Conservation (phyloP, 2,329 filamentous ascomycete genomes). For the Leptographium flavum region DNA sequence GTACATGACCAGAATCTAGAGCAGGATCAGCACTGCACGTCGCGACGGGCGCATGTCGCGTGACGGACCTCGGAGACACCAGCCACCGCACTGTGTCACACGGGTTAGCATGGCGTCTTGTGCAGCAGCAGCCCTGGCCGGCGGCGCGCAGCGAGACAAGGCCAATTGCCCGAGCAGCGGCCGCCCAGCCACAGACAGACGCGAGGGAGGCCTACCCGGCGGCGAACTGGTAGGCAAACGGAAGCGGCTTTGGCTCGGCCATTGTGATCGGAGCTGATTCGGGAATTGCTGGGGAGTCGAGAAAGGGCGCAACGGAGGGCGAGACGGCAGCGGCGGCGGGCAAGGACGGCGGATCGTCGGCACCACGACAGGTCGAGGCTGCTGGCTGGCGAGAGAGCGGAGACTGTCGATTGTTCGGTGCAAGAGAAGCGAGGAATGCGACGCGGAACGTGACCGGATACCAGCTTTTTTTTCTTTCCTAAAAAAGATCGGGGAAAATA, state of each 20-base stretch:
- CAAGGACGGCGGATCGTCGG: not conserved
- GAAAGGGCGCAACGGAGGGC: not conserved
- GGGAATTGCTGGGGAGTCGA: not conserved
- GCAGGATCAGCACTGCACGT: constrained; percentile 4
- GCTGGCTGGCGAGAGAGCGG: not conserved
- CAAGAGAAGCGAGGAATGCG: too few species aligned
- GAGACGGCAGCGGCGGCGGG: not conserved
- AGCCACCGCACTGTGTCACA: constrained; percentile 61
- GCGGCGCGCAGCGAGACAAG: not conserved
- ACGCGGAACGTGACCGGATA: too few species aligned
- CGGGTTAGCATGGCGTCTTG: not conserved
- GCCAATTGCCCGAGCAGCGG: not conserved
- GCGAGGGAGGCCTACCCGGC: constrained; percentile 42
- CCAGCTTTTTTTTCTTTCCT: too few species aligned
- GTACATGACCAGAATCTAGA: constrained; percentile 87
- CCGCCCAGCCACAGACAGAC: not conserved
- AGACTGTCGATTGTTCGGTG: too few species aligned
- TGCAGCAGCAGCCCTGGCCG: too few species aligned
- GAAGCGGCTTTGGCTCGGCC: constrained; percentile 56
- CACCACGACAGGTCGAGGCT: not conserved
- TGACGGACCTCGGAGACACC: constrained; percentile 85
- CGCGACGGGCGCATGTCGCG: constrained; percentile 1
- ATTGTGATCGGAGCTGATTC: not conserved
- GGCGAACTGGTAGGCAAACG: constrained; percentile 89
- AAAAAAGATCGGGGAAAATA: not conserved